Conservation (phyloP, 2,329 filamentous ascomycete species). For the Cladophialophora exuberans region DNA sequence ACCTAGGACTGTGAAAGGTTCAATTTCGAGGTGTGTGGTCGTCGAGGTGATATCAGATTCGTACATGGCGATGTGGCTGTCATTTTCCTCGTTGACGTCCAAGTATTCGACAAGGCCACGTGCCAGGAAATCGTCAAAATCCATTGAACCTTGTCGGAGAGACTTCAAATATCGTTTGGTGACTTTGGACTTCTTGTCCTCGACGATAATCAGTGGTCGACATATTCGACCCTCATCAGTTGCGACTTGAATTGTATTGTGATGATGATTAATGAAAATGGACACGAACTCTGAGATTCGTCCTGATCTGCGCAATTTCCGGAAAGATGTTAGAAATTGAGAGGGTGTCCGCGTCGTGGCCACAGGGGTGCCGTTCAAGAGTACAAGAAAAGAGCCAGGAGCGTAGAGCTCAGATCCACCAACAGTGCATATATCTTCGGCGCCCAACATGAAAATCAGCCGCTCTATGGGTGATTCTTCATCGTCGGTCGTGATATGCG, state of each 20-base stretch:
- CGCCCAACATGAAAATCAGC: slow-evolving; percentile 83
- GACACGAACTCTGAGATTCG: slow-evolving; percentile 95
- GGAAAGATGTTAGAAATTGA: slow-evolving; percentile 80
- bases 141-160: slow-evolving; percentile 78
- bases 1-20: slow-evolving; percentile 94
- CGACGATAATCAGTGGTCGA: slow-evolving; percentile 91
- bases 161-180: slow-evolving; percentile 77
- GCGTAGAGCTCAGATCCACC: slow-evolving; percentile 85
- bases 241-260: slow-evolving; percentile 88
- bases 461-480: slow-evolving; percentile 88
- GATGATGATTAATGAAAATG: slow-evolving; percentile 93
- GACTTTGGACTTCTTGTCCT: slow-evolving; percentile 81
- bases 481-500: slow-evolving; percentile 96
- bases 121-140: slow-evolving; percentile 92
- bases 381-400: slow-evolving; percentile 83
- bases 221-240: slow-evolving; percentile 98
- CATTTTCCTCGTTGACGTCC: slow-evolving; percentile 96
- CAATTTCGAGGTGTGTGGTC: slow-evolving; percentile 95
- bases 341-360: slow-evolving; percentile 86
- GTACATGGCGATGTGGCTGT: slow-evolving; percentile 88
- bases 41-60: slow-evolving; percentile 80
- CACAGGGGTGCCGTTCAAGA: slow-evolving; percentile 93
- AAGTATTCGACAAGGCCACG: slow-evolving; percentile 93
- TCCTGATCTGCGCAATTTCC: slow-evolving; percentile 83
- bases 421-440: slow-evolving; percentile 77